A percentile compares a stretch with the other conserved stretches of the same genome.
These are phyloP conservation scores for Irineochytrium annulatum DNA, from an alignment of 192 early-diverging fungal genomes.

Conservation along the genomic window DNA sequence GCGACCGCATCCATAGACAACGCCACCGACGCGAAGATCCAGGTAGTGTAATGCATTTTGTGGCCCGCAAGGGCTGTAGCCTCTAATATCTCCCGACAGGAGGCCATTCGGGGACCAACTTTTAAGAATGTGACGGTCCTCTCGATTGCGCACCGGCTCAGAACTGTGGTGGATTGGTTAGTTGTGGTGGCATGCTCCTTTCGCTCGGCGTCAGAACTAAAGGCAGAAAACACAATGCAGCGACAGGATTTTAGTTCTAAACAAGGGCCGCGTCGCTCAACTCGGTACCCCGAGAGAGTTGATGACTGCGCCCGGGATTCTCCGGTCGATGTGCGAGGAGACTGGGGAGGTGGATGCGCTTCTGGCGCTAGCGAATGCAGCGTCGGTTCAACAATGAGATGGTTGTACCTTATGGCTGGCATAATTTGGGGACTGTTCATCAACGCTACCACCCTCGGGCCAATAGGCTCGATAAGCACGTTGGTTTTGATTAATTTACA, in stretches of 20 bases:
- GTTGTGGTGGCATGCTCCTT: not conserved
- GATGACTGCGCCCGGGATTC: constrained; percentile 44
- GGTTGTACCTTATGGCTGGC: too few species aligned
- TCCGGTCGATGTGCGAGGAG: constrained; percentile 25
- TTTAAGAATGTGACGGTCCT: constrained; percentile 45
- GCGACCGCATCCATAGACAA: constrained; percentile 85
- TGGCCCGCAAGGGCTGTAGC: too few species aligned
- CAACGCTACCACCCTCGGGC: too few species aligned
- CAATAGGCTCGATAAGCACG: too few species aligned
- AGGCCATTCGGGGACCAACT: constrained; percentile 64
- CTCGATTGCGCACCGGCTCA: constrained; percentile 36
- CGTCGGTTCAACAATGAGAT: too few species aligned
- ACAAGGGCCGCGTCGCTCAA: constrained; percentile 63
- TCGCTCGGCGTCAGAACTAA: too few species aligned
- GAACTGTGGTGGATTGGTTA: constrained; percentile 32
- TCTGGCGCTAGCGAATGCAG: constrained; percentile 20
- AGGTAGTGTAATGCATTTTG: too few species aligned
- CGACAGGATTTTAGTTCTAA: constrained; percentile 66
- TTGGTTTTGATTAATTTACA: too few species aligned
- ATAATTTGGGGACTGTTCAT: too few species aligned
- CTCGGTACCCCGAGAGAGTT: constrained; percentile 62
- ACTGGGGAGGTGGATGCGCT: constrained; percentile 24
- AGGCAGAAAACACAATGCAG: not conserved
- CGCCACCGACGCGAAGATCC: constrained; percentile 77
- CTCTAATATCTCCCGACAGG: too few species aligned